phyloP scores from a whole-genome alignment of 495 filamentous ascomycete genomes.

The Aspergillus carlsbadensis region DNA sequence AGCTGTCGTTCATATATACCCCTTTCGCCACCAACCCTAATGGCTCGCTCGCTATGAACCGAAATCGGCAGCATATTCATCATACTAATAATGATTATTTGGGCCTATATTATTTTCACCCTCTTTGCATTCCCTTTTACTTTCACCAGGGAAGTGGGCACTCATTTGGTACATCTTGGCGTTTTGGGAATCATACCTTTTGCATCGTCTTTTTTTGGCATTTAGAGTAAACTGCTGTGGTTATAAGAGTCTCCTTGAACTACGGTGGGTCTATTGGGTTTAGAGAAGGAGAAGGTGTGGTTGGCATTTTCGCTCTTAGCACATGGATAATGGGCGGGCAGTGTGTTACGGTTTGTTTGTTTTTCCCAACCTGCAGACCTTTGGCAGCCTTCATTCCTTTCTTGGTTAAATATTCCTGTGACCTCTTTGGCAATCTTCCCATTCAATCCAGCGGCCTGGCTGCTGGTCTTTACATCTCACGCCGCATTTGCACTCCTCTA shows the following conservation, averaged over 20 bases:
- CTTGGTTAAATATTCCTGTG: background rate
- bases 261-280: constrained; percentile 3
- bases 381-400: background rate
- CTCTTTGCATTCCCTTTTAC: background rate
- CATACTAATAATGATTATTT: constrained; percentile 12
- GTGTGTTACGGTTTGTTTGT: background rate
- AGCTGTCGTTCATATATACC: background rate
- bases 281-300: background rate
- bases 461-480: too few species aligned
- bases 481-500: too few species aligned
- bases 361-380: background rate
- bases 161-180: constrained; percentile 30
- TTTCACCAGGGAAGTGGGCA: constrained; percentile 3
- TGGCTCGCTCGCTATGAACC: background rate
- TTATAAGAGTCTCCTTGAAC: constrained; percentile 11
- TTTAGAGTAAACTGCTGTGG: constrained; percentile 22
- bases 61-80: constrained; percentile 5
- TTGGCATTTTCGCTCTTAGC: constrained; percentile 4
- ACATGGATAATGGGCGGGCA: constrained; percentile 7
- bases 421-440: background rate
- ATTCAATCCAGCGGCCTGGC: background rate
- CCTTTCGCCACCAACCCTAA: background rate
- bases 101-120: constrained; percentile 10
- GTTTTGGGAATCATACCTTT: constrained; percentile 24
- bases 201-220: constrained; percentile 20